phyloP scores from a whole-genome alignment of 2,329 filamentous ascomycete species.

The Grosmannia penicillata region DNA sequence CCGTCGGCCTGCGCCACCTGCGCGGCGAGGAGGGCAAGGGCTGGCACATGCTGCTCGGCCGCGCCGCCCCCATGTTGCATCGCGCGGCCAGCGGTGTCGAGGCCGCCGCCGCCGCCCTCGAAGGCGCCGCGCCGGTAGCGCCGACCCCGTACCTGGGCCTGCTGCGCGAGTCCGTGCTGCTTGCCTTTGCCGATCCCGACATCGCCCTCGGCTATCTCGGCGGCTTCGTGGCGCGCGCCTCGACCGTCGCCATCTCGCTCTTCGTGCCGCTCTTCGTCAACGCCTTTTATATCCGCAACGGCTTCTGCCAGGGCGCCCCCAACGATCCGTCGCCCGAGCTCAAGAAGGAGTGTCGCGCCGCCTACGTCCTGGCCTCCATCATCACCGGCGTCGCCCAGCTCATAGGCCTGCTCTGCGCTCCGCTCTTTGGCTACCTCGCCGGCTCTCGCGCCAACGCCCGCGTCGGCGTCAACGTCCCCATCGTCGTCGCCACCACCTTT shows the following conservation, averaged over 20 bases:
- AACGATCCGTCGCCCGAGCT: constrained; percentile 55
- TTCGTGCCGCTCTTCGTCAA: constrained; percentile 93
- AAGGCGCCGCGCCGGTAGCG: too few relatives aligned
- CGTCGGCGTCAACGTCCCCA: constrained; percentile 47
- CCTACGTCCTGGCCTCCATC: constrained; percentile 77
- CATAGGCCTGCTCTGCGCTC: constrained; percentile 70
- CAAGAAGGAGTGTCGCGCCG: constrained; percentile 70
- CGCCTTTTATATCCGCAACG: constrained; percentile 69
- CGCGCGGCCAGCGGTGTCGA: too few relatives aligned
- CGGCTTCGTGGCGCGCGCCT: constrained; percentile 87
- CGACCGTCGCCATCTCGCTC: constrained; percentile 85
- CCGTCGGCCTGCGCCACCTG: constrained; percentile 56
- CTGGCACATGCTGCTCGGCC: constrained; percentile 42
- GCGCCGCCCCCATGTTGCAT: too few relatives aligned
- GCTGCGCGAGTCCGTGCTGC: constrained; percentile 45
- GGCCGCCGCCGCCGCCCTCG: background rate
- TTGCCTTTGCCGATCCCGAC: constrained; percentile 61
- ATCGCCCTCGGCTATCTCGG: constrained; percentile 84
- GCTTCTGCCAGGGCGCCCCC: constrained; percentile 57
- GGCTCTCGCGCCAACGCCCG: constrained; percentile 14
- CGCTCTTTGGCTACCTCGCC: constrained; percentile 76
- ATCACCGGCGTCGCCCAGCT: constrained; percentile 83
- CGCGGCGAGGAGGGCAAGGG: constrained; percentile 67
- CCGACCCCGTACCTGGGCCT: constrained; percentile 42
- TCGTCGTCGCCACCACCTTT: constrained; percentile 54